Evolutionary conservation across 2,329 filamentous ascomycete species (phyloP).

Genomic region (Paracoccidioides lutzii): DNA sequence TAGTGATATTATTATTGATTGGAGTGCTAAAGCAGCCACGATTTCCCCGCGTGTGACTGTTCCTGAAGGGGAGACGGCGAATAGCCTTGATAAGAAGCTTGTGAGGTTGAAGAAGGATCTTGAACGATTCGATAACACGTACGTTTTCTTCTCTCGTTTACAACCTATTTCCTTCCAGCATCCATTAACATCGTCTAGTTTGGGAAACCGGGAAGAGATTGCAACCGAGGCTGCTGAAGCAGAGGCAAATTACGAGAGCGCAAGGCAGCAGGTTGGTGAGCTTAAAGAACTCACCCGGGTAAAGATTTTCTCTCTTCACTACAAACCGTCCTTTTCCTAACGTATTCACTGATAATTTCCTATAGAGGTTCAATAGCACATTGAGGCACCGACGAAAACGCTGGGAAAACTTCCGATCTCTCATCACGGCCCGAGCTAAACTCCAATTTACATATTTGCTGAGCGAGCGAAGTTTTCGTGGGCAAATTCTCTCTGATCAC

Average conservation of each 20-base stretch:
- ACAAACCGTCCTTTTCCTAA: background rate
- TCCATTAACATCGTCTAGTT: conserved; percentile 17
- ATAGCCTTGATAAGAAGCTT: conserved; percentile 37
- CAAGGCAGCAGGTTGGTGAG: conserved; percentile 26
- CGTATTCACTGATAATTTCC: background rate
- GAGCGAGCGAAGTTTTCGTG: conserved; percentile 78
- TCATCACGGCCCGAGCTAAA: conserved; percentile 74
- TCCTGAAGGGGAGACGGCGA: conserved; percentile 49
- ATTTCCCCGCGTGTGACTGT: conserved; percentile 49
- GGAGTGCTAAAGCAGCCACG: conserved; percentile 41
- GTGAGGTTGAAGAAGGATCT: conserved; percentile 46
- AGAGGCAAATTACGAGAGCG: conserved; percentile 24
- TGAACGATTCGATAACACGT: conserved; percentile 41
- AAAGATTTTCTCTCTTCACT: conserved; percentile 11
- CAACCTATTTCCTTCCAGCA: background rate
- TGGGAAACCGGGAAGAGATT: conserved; percentile 56
- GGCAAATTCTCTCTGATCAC: conserved; percentile 69
- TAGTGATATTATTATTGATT: conserved; percentile 39
- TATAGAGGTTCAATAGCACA: conserved; percentile 43
- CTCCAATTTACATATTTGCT: conserved; percentile 80
- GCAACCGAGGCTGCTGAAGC: conserved; percentile 33
- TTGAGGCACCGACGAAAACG: conserved; percentile 57
- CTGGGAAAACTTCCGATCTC: conserved; percentile 69
- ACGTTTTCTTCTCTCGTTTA: conserved; percentile 11
- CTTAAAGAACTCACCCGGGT: conserved; percentile 29